Conservation (phyloP, 805 yeast species). For the Tetrapisispora iriomotensis region DNA sequence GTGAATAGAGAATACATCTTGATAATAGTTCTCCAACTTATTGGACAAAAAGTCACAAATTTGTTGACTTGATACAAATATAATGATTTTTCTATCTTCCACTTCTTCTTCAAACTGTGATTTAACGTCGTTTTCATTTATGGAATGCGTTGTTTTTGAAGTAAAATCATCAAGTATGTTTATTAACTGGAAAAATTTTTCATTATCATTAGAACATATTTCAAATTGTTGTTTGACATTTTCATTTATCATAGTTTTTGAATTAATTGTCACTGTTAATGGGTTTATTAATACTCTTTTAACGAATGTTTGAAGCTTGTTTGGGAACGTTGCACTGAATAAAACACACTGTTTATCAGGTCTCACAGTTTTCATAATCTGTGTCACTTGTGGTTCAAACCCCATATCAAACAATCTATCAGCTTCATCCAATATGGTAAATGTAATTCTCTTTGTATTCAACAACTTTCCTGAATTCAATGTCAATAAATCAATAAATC, state of each 20-base stretch:
- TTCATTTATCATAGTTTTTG: constrained; percentile 68
- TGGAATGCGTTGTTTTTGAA: constrained; percentile 1
- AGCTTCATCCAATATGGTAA: constrained; percentile 89
- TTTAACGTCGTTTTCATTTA: constrained; percentile 23
- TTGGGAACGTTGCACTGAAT: constrained; percentile 91
- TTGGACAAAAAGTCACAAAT: constrained; percentile 64
- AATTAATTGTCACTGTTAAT: constrained; percentile 70
- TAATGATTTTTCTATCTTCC: constrained; percentile 44
- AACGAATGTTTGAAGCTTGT: constrained; percentile 68
- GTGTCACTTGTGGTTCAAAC: constrained; percentile 88
- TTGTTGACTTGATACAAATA: constrained; percentile 86
- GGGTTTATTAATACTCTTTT: constrained; percentile 53
- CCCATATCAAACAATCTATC: constrained; percentile 96
- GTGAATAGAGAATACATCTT: constrained; percentile 62
- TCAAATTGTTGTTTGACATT: constrained; percentile 68
- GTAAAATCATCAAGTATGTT: constrained; percentile 40
- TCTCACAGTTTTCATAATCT: constrained; percentile 63
- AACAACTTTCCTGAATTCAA: constrained; percentile 69
- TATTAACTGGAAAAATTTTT: constrained; percentile 48
- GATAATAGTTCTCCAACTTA: constrained; percentile 37
- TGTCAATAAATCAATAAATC: constrained; percentile 79
- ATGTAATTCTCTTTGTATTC: constrained; percentile 59
- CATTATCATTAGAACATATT: constrained; percentile 41
- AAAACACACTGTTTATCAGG: constrained; percentile 84
- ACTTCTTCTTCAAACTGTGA: constrained; percentile 4